Percentiles rank a stretch among this genome's conserved stretches.
Conservation (phyloP, 2,329 filamentous ascomycete genomes). For the Talaromyces sp. region DNA sequence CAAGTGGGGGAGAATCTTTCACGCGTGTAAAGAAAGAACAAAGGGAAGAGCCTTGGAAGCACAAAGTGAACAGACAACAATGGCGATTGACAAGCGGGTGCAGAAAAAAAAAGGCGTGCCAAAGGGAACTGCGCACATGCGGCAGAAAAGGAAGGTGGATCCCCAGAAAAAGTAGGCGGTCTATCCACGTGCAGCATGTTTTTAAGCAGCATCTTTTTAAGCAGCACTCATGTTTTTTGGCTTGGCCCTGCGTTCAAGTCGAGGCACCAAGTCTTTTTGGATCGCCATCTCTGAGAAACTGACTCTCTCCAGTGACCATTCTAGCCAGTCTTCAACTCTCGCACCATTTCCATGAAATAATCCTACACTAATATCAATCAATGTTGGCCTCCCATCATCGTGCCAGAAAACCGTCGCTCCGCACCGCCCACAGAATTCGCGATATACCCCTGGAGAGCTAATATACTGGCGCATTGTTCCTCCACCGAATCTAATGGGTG, state of each 20-base stretch:
- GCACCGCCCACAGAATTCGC: conserved; percentile 65
- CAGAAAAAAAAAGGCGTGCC: too few relatives aligned
- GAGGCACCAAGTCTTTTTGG: conserved; percentile 34
- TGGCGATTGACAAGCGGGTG: too few relatives aligned
- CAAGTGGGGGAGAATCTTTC: too few relatives aligned
- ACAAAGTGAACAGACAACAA: too few relatives aligned
- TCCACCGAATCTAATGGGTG: conserved; percentile 37
- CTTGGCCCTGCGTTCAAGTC: conserved; percentile 24
- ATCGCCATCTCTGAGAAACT: conserved; percentile 62
- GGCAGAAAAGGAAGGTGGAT: too few relatives aligned
- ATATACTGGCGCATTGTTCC: conserved; percentile 56
- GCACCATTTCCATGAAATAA: conserved; percentile 57
- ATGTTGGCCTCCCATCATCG: conserved; percentile 53
- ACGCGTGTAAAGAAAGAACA: too few relatives aligned
- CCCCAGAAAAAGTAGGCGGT: neutral
- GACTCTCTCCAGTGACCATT: conserved; percentile 63
- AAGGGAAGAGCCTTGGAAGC: too few relatives aligned
- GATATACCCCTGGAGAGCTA: conserved; percentile 56
- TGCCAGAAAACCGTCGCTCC: conserved; percentile 69
- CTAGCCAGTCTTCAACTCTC: conserved; percentile 61
- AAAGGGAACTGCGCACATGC: too few relatives aligned
- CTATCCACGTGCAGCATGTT: too few relatives aligned
- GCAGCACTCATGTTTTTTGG: neutral
- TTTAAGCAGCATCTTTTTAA: too few relatives aligned
- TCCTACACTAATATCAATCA: conserved; percentile 68